Evolutionary conservation across 2,329 filamentous ascomycete species (phyloP).

Genomic region (Eutypa lata): DNA sequence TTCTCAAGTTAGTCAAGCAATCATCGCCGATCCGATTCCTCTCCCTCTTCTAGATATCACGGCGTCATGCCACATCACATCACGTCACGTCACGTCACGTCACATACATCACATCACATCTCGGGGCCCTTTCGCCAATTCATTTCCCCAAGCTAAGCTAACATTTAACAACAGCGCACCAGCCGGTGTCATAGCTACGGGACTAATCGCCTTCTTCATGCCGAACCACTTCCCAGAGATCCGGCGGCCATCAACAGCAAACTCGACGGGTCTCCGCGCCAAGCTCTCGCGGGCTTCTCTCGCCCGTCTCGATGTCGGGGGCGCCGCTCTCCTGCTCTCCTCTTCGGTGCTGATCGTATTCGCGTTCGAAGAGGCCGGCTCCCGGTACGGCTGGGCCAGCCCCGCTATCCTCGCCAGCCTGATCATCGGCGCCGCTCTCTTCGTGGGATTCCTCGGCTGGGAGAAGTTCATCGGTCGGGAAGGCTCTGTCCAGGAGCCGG

Average conservation of each 20-base stretch:
- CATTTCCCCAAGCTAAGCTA: neutral
- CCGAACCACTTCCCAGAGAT: conserved; percentile 26
- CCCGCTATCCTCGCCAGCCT: conserved; percentile 32
- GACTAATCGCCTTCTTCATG: conserved; percentile 22
- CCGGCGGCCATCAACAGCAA: conserved; percentile 2
- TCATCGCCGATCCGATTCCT: too few relatives aligned
- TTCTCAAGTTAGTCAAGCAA: conserved; percentile 36
- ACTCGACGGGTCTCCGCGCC: conserved; percentile 9
- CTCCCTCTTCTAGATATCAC: too few relatives aligned
- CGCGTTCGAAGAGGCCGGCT: conserved; percentile 41
- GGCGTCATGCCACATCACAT: too few relatives aligned
- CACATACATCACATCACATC: too few relatives aligned
- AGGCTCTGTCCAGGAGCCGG: conserved; percentile 23
- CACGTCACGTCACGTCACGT: too few relatives aligned
- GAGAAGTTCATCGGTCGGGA: conserved; percentile 21
- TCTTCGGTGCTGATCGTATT: conserved; percentile 43
- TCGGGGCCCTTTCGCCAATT: too few relatives aligned
- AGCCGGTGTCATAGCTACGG: conserved; percentile 22
- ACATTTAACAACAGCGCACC: conserved; percentile 24
- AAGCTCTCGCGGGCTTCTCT: conserved; percentile 20
- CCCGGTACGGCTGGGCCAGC: conserved; percentile 39
- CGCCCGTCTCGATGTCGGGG: conserved; percentile 29
- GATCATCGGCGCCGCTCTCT: conserved; percentile 16
- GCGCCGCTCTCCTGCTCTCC: conserved; percentile 33
- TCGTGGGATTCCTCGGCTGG: conserved; percentile 27